phyloP scores from a whole-genome alignment of 169 alveolate genomes.

The Plasmodium sp. region DNA sequence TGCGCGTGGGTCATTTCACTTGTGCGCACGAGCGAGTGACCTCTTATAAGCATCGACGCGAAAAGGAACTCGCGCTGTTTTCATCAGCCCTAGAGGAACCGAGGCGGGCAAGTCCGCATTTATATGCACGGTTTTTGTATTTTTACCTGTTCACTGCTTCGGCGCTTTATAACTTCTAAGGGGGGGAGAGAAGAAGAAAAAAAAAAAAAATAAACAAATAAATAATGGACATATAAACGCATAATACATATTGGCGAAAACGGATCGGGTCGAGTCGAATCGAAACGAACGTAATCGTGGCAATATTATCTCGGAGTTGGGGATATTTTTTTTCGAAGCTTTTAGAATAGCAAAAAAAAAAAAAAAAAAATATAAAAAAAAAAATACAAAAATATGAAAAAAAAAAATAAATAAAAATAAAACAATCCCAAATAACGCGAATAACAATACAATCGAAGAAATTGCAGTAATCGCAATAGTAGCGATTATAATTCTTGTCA shows the following conservation, averaged over 20 bases:
- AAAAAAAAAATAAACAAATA: background rate
- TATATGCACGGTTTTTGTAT: background rate
- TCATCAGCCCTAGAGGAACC: background rate
- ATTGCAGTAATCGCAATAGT: background rate
- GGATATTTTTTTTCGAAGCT: background rate
- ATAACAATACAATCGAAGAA: background rate
- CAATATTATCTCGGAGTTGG: background rate
- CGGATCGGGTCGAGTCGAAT: background rate
- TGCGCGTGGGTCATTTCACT: background rate
- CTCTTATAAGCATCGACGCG: background rate
- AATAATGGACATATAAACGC: background rate
- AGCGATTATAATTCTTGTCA: background rate
- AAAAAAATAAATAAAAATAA: background rate
- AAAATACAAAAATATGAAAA: background rate
- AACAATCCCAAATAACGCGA: background rate
- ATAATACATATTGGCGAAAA: background rate
- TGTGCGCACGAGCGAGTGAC: background rate
- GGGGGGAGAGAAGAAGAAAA: background rate
- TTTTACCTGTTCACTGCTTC: background rate
- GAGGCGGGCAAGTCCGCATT: background rate
- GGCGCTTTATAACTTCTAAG: background rate
- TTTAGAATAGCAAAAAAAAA: background rate
- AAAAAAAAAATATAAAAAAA: background rate
- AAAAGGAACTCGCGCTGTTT: background rate
- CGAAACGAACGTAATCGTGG: background rate